Evolutionary conservation across 2,329 filamentous ascomycete genomes (phyloP), one percentile per base, ranked within the genome.

Genomic region (Pseudocercospora musae): DNA sequence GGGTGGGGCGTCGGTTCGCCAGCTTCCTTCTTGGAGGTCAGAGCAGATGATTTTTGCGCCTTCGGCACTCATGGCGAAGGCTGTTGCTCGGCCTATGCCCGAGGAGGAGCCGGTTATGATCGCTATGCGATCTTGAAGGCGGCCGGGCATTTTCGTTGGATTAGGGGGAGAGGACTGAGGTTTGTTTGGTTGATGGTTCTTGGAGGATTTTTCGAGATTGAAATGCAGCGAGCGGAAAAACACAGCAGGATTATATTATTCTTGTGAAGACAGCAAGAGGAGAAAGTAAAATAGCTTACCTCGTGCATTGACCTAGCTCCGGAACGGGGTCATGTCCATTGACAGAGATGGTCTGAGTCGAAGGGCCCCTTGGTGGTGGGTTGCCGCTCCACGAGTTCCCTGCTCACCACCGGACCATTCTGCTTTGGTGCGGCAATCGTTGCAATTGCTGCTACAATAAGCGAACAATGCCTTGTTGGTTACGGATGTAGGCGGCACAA

Each of bases 61-160:
- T 49, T 75, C 74, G n/a, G 58, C 60, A 1, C 71, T 70, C 58
- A 72, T 76, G 31, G 73, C 65, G 27, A 73, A 69, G 15, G 74
- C 74, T 29, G 75, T 72, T 23, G 70, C 71, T 21, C 71, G 67
- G 18, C 74, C 75, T 31, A 76, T 75, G 20, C 73, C 73, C 4
- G 70, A 70, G 25, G 70, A 71, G 10, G 73, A 73, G 11, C 75
- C 75, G 33, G 76, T 70, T 29, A 77, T 73, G 31, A 72, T 70
- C 42, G 72, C 73, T 7, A 73, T 63, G 53, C 64, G 66, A 50
- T 68, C 59, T 59, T 68, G 65, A 1, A 70, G 64, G n/a, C 69
- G 66, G 49, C 66, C 65, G n/a, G 66, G 60, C 68, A 70, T 70
- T 13, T 13, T 1, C 21, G 40, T 2, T 23, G 15, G 3, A 1